A percentile compares a stretch with the other conserved stretches of the same genome.
Evolutionary conservation across 768 basidiomycete species (phyloP).

Genomic region (Mycena leptocephala): DNA sequence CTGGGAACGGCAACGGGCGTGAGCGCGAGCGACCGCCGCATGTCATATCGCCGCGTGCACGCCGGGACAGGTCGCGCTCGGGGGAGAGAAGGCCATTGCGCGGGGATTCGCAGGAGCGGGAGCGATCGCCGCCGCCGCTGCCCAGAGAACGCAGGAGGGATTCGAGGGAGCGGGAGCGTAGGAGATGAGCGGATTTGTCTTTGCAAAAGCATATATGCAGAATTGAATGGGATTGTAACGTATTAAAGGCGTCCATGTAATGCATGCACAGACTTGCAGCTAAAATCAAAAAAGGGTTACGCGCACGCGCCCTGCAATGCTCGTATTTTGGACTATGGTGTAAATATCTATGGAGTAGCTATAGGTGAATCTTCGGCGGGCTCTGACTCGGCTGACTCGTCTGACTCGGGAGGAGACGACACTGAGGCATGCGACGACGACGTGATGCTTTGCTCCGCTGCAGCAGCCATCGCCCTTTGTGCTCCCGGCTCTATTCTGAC

Average conservation of each 20-base stretch:
- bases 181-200: constrained; percentile 11
- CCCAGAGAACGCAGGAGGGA: constrained; percentile 27
- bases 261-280: no score
- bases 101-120: constrained; percentile 23
- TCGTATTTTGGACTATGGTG: constrained; percentile 9
- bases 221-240: not conserved
- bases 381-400: not conserved
- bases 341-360: not conserved
- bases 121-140: constrained; percentile 40
- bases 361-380: not conserved
- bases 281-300: not conserved
- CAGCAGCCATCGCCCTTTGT: not conserved
- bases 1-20: not conserved
- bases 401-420: not conserved
- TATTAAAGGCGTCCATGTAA: no score
- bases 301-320: constrained; percentile 31
- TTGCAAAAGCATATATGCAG: not conserved
- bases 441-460: not conserved
- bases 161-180: constrained; percentile 39
- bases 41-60: not conserved
- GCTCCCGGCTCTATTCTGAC: constrained; percentile 18
- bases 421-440: not conserved
- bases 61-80: constrained; percentile 9
- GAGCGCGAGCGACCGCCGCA: not conserved
- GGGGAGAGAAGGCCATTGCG: constrained; percentile 24